Base-by-base conservation (phyloP, 345 rosid species). In the Eucalyptus camaldulensis region DNA sequence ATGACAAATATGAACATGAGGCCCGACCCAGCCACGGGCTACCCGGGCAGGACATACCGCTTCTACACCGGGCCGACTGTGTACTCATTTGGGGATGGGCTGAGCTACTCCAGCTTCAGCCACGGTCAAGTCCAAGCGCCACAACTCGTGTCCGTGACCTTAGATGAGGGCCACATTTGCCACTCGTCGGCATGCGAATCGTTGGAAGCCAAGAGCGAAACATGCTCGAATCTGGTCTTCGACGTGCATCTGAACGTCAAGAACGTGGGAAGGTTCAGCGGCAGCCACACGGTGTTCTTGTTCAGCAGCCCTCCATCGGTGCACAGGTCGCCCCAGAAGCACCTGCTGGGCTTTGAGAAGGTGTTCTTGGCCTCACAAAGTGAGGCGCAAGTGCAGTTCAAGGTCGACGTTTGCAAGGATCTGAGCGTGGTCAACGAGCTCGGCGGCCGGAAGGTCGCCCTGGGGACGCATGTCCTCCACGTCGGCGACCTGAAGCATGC, bases 1-100 rank as follows among this genome's bases (percentile, higher is more conserved):
- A 98, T 98, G 99, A 95, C 98, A 12, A 95, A 94, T 81, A 98
- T 98, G 99, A 98, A 98, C 91, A 96, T 97, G 99, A 95, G 99
- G 91, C 94, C 99, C 5, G 93, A 95, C 88, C 92, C 94, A 17
- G 86, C 95, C 14, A 95, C 56, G 12, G 99, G 98, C 40, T 98
- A 97, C 90, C 99, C 99, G 1, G 99, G 99, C 33, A 92, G 99
- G 91, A 97, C 92, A 8, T 98, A 98, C 92, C 87, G 98, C 54
- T 98, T 98, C 92, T 98, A 97, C 96, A 93, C 94, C 0, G 99
- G 99, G 31, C 97, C 95, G 90, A 95, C 99, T 0, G 95, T 97
- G 11, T 98, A 94, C 89, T 60, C 94, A 37, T 98, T 98, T 83
- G 99, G 99, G 53, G 98, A 96, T 88, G 99, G 99, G 87, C 92